These are phyloP conservation scores for Debaryomyces tyrocola DNA, from an alignment of 805 yeast species.

Conservation along the genomic window DNA sequence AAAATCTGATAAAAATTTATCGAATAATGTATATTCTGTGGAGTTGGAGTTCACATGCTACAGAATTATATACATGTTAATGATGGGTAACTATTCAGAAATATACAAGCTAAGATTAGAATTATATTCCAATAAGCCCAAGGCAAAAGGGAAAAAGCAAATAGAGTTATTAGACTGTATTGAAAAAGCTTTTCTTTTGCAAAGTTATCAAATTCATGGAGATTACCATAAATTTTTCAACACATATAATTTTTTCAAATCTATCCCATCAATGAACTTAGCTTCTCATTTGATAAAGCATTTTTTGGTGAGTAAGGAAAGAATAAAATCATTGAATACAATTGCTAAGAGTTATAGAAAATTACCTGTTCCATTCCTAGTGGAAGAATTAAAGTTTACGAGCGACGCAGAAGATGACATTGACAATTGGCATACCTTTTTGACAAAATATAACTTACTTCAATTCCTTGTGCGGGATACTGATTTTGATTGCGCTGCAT, in stretches of 20 bases:
- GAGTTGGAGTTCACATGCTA: constrained; percentile 71
- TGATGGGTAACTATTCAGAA: constrained; percentile 67
- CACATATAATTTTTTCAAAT: constrained; percentile 11
- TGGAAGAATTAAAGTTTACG: constrained; percentile 41
- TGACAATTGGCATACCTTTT: constrained; percentile 30
- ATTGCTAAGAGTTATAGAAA: constrained; percentile 59
- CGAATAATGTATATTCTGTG: constrained; percentile 11
- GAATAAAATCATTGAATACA: constrained; percentile 54
- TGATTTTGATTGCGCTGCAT: constrained; percentile 28
- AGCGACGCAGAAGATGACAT: constrained; percentile 30
- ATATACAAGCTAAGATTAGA: constrained; percentile 42
- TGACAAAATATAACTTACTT: constrained; percentile 38
- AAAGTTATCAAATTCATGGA: constrained; percentile 22
- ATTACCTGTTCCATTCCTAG: constrained; percentile 37
- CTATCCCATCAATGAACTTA: constrained; percentile 11
- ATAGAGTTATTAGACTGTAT: constrained; percentile 15
- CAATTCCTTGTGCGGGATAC: constrained; percentile 18
- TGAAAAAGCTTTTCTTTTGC: constrained; percentile 4
- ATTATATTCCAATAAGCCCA: not conserved
- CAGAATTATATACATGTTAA: constrained; percentile 68
- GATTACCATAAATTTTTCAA: constrained; percentile 53
- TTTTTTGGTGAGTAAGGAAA: constrained; percentile 56
- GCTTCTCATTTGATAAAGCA: constrained; percentile 25
- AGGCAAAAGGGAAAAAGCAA: not conserved
- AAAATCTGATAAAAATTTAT: constrained; percentile 27